These are phyloP conservation scores for Camillea tinctor DNA, from an alignment of 2,329 filamentous ascomycete species.

Conservation along the genomic window DNA sequence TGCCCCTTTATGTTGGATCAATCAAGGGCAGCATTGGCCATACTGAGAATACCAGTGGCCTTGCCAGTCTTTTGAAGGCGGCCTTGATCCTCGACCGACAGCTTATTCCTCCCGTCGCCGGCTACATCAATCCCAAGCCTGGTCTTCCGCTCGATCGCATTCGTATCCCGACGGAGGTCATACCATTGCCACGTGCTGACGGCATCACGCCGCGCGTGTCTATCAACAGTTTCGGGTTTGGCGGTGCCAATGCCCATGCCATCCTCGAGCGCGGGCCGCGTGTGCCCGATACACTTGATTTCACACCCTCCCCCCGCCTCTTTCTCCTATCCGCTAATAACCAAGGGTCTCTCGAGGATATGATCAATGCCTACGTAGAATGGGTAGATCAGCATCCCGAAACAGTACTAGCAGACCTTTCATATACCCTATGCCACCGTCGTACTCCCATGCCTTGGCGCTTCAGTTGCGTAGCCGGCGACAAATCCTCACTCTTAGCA, in stretches of 20 bases:
- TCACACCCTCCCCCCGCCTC: neutral
- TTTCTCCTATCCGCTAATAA: slow-evolving; percentile 14
- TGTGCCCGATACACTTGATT: neutral
- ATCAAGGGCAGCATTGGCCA: slow-evolving; percentile 25
- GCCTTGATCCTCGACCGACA: slow-evolving; percentile 10
- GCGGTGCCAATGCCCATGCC: slow-evolving; percentile 15
- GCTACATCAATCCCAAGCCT: slow-evolving; percentile 13
- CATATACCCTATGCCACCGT: slow-evolving; percentile 16
- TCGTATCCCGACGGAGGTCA: slow-evolving; percentile 4
- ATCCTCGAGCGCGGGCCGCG: slow-evolving; percentile 23
- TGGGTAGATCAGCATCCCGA: slow-evolving; percentile 4
- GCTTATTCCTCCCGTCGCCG: slow-evolving; percentile 12
- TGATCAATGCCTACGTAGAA: slow-evolving; percentile 2
- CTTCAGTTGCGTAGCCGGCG: slow-evolving; percentile 9
- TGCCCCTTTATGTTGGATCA: slow-evolving; percentile 16
- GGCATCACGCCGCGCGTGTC: slow-evolving; percentile 4
- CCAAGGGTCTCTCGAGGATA: slow-evolving; percentile 3
- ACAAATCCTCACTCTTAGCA: neutral
- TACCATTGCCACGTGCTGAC: neutral
- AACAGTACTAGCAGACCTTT: slow-evolving; percentile 7
- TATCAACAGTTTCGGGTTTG: slow-evolving; percentile 18
- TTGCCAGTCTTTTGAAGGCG: slow-evolving; percentile 21
- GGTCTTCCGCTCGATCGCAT: slow-evolving; percentile 13
- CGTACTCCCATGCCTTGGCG: slow-evolving; percentile 12
- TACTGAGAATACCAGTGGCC: slow-evolving; percentile 18